Evolutionary conservation across 805 yeast genomes (phyloP), one percentile per base, ranked within the genome.

Genomic region (Candida awuae): DNA sequence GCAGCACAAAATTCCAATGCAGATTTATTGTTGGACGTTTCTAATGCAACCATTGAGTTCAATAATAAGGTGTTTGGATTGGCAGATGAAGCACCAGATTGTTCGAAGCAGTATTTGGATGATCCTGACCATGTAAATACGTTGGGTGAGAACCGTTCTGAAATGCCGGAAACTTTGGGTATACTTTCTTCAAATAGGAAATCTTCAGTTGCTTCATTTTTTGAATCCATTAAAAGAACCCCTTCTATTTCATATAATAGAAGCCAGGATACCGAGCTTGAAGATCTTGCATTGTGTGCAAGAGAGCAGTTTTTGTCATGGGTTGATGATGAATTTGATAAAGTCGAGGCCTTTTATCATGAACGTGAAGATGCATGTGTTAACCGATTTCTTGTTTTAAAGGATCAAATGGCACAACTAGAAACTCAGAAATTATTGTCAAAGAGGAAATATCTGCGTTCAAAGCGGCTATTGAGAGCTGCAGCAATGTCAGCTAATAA

Each of bases 351-450:
- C 0, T 85, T 85, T 51, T 85, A 71, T 55, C 63, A 55, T 32
- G 74, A 69, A 22, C 75, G 70, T 47, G 94, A 84, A 50, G 63
- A 66, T 21, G 80, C 73, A 18, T 75, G 73, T 1, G 66, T 75
- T 32, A 74, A 73, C 41, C 64, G 90, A 41, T 80, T 71, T 47
- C 56, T 76, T 10, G 51, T 79, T 4, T 53, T 85, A 17, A 83
- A 81, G 53, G 83, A 75, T 48, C 95, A 85, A 56, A 54, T 86
- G 32, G 70, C 69, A 41, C 80, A 78, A 49, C 54, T 82, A 39
- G 66, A 73, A 32, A 80, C 78, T 32, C 84, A 78, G 41, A 67
- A 62, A 41, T 37, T 46, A 20, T 40, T 46, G 32, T 53, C 62
- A 9, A 47, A 54, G 35, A 43, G 38, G 10, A 47, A 42, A 34